Evolutionary conservation across 257 asterid genomes (phyloP).

Genomic region (Galeopsis tetrahit): DNA sequence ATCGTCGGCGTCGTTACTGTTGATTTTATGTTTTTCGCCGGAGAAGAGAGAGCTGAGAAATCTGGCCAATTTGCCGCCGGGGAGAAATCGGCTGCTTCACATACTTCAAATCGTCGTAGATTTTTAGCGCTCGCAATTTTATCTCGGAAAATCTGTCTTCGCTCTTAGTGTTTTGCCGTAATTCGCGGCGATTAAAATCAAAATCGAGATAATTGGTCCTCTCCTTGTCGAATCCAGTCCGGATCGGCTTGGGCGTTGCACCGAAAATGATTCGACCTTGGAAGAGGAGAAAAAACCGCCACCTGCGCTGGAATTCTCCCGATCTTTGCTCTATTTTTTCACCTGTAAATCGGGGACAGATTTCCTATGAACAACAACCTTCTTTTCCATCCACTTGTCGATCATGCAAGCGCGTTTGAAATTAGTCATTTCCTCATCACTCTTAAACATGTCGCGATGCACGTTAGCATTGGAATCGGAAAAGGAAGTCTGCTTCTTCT

Average conservation of each 20-base stretch:
- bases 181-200: constrained; percentile 22
- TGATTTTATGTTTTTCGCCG: constrained; percentile 54
- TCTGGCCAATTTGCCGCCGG: constrained; percentile 72
- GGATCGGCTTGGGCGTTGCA: constrained; percentile 69
- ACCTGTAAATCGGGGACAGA: constrained; percentile 52
- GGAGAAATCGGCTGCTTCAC: constrained; percentile 92
- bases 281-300: constrained; percentile 58
- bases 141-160: constrained; percentile 65
- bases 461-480: constrained; percentile 19
- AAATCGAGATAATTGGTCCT: constrained; percentile 25
- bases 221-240: constrained; percentile 49
- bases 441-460: constrained; percentile 34
- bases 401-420: constrained; percentile 70
- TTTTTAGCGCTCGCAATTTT: constrained; percentile 74
- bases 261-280: constrained; percentile 52
- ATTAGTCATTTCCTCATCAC: constrained; percentile 61
- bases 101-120: constrained; percentile 79
- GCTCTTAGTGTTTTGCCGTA: constrained; percentile 45
- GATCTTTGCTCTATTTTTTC: constrained; percentile 44
- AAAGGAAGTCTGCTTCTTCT: constrained; percentile 46
- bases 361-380: constrained; percentile 50
- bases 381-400: constrained; percentile 93
- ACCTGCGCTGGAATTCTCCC: constrained; percentile 58
- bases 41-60: constrained; percentile 78
- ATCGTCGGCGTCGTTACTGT: constrained; percentile 31